Evolutionary conservation across 768 basidiomycete genomes (phyloP).

Genomic region (Lepiota brunneoincarnata): DNA sequence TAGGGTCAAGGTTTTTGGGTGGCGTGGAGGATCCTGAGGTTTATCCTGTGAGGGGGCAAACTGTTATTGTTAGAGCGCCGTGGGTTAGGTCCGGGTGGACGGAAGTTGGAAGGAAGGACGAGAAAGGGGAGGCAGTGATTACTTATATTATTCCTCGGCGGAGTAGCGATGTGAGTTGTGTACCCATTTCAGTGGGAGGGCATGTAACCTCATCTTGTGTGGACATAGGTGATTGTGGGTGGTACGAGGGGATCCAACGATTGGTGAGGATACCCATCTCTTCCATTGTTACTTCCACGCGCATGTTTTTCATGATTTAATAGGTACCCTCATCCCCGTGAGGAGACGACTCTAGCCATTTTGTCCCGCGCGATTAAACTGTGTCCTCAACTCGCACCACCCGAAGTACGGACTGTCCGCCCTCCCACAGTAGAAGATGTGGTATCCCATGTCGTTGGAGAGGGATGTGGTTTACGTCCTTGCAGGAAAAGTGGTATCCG

Average conservation of each 20-base stretch:
- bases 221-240: constrained; percentile 50
- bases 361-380: constrained; percentile 48
- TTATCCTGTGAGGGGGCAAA: constrained; percentile 82
- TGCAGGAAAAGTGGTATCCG: constrained; percentile 60
- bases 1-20: constrained; percentile 71
- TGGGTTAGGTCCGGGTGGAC: constrained; percentile 58
- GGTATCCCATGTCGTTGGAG: constrained; percentile 45
- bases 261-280: constrained; percentile 39
- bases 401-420: constrained; percentile 45
- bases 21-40: constrained; percentile 78
- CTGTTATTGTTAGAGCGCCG: constrained; percentile 71
- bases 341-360: constrained; percentile 60
- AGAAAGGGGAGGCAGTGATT: constrained; percentile 32
- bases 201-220: background rate
- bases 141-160: constrained; percentile 67
- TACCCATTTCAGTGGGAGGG: background rate
- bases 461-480: constrained; percentile 54
- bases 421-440: constrained; percentile 49
- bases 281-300: background rate
- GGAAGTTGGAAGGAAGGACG: constrained; percentile 26
- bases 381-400: constrained; percentile 57
- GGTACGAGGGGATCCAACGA: constrained; percentile 58
- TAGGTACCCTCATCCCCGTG: constrained; percentile 65
- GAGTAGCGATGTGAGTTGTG: constrained; percentile 46
- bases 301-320: background rate